Percentiles rank a stretch among this genome's conserved stretches.
Evolutionary conservation across 177 flowering plant species (phyloP).

Genomic region (Vitis hybrid): DNA sequence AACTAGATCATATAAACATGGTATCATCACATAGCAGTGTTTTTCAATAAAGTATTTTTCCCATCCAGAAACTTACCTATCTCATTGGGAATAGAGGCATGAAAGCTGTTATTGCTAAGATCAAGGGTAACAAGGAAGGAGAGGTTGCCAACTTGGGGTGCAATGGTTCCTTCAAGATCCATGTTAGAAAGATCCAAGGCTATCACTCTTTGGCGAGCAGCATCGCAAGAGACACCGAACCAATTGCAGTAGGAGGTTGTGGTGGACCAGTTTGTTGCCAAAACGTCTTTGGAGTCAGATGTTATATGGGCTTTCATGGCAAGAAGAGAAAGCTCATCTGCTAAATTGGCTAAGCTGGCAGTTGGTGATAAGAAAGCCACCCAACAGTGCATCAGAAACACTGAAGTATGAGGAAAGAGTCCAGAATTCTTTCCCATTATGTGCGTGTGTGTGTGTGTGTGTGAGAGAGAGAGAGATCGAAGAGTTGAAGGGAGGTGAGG

Average conservation of each 20-base stretch:
- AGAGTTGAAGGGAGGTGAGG: not conserved
- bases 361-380: not conserved
- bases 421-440: not conserved
- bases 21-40: too few relatives aligned
- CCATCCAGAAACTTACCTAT: too few relatives aligned
- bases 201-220: not conserved
- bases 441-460: too few relatives aligned
- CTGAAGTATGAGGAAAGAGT: not conserved
- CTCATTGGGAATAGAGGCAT: too few relatives aligned
- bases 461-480: not conserved
- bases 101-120: too few relatives aligned
- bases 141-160: too few relatives aligned
- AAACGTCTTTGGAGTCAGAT: not conserved
- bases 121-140: too few relatives aligned
- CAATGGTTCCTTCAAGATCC: too few relatives aligned
- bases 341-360: not conserved
- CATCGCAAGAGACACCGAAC: not conserved
- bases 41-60: too few relatives aligned
- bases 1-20: too few relatives aligned
- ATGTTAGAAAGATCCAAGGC: too few relatives aligned
- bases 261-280: not conserved
- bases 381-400: not conserved
- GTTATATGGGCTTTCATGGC: not conserved
- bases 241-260: conserved; percentile 2
- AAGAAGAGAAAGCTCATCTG: not conserved